A percentile compares a stretch with the other conserved stretches of the same genome.
phyloP scores from a whole-genome alignment of 495 filamentous ascomycete genomes.

The Melanomma pulvis-pyrius region DNA sequence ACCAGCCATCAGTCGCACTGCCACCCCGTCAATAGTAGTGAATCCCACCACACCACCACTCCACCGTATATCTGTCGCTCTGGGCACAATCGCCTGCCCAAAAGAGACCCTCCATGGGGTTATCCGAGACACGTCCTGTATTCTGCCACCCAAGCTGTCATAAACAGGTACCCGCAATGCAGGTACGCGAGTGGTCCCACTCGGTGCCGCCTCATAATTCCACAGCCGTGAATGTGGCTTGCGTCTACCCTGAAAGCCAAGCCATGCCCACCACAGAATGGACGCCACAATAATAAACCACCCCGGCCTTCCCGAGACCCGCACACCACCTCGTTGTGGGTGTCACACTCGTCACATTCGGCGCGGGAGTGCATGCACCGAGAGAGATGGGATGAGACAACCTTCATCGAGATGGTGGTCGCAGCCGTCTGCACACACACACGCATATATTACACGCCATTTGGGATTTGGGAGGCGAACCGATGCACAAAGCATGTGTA shows the following conservation, averaged over 20 bases:
- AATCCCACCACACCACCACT: no score
- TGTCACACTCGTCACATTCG: neutral
- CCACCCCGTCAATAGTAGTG: neutral
- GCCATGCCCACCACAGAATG: constrained; percentile 8
- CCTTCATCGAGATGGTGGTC: no score
- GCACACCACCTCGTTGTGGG: neutral
- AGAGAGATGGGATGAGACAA: neutral
- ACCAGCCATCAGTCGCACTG: neutral
- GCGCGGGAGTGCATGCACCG: neutral
- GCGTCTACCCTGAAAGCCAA: constrained; percentile 16
- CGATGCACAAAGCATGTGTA: neutral
- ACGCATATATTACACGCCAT: no score
- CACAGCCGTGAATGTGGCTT: constrained; percentile 16
- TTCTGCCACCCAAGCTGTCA: neutral
- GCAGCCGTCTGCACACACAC: no score
- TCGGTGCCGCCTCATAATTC: neutral
- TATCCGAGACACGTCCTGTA: neutral
- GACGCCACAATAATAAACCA: constrained; percentile 32
- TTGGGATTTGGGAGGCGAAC: no score
- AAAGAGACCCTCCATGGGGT: neutral
- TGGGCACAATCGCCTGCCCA: neutral
- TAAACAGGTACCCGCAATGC: constrained; percentile 23
- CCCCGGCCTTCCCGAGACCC: constrained; percentile 6
- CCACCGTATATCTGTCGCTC: neutral
- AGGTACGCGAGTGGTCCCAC: constrained; percentile 29